A percentile compares a stretch with the other conserved stretches of the same genome.
Conservation (phyloP, 805 yeast genomes). For the Millerozyma acaciae region DNA sequence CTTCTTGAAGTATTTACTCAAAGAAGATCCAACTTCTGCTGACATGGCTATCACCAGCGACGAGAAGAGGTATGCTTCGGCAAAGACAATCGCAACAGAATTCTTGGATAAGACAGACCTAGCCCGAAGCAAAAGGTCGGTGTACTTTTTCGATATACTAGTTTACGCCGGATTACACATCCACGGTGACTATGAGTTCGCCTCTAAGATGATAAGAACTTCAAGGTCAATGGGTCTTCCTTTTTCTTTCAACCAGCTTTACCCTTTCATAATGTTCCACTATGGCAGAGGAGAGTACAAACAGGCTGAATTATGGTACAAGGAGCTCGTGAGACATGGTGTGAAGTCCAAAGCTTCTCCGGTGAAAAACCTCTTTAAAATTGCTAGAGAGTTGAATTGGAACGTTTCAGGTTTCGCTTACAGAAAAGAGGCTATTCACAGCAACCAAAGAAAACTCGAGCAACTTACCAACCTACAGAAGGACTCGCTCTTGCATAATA, state of each 20-base stretch:
- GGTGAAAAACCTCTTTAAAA: slow-evolving; percentile 24
- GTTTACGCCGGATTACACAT: slow-evolving; percentile 24
- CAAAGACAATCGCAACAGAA: slow-evolving; percentile 23
- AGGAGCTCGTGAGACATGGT: slow-evolving; percentile 27
- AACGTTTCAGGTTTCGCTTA: slow-evolving; percentile 30
- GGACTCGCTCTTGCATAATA: slow-evolving; percentile 15
- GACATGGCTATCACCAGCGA: slow-evolving; percentile 14
- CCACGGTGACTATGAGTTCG: slow-evolving; percentile 34
- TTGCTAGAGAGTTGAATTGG: slow-evolving; percentile 37
- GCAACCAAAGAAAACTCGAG: slow-evolving; percentile 18
- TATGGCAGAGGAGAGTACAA: slow-evolving; percentile 25
- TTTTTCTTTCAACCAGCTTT: slow-evolving; percentile 36
- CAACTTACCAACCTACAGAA: slow-evolving; percentile 14
- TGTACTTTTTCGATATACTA: slow-evolving; percentile 27
- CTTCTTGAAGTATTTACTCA: slow-evolving; percentile 23
- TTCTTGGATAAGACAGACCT: slow-evolving; percentile 17
- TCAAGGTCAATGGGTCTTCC: slow-evolving; percentile 26
- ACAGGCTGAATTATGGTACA: slow-evolving; percentile 36
- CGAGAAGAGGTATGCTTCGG: slow-evolving; percentile 16
- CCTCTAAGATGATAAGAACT: slow-evolving; percentile 23
- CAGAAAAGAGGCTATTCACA: slow-evolving; percentile 19
- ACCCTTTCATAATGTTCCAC: slow-evolving; percentile 36
- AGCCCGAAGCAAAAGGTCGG: slow-evolving; percentile 13
- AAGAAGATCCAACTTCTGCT: slow-evolving; percentile 14
- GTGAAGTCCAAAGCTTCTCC: slow-evolving; percentile 25